Evolutionary conservation across 768 basidiomycete species (phyloP), one percentile per base, ranked within the genome.

Genomic region (Lactifluus subvellereus): DNA sequence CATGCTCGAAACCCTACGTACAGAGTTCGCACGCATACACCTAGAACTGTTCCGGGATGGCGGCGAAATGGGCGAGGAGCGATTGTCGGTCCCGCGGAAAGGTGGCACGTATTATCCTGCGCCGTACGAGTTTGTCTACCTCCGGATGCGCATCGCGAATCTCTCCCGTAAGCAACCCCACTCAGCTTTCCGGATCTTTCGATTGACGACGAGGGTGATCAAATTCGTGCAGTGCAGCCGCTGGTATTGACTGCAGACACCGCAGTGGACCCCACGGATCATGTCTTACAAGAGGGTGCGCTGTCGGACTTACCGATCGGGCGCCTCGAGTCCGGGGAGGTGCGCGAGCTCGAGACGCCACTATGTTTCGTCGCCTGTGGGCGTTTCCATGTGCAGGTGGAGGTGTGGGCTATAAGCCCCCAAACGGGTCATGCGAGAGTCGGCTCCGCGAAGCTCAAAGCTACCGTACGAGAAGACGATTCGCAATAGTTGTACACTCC

Each of bases 1-100:
- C 0, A 94, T 97, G 89, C 76, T 97, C 16, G 85, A 91, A 56
- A 81, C 83, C 27, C 74, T 97, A 45, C 86, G 86, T 32, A 82
- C 82, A 40, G 87, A 94, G 68, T 78, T 81, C 7, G 82, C 86
- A 11, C 78, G 77, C 6, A 77, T 96, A 32, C 73, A 79, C 4
- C 69, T 96, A 20, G 52, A 54, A 9, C 45, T 54, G 51, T 52
- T 50, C 66, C 65, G 59, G 56, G 45, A 59, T 47, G 61, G 56
- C 16, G 59, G 69, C 55, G 59, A 66, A 66, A 63, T 52, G 2
- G 49, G 45, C 57, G 14, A 55, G 18, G 54, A 45, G 50, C 65
- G 22, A 27, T n/a, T 35, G 7, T 40, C 69, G 1, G 65, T 79
- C 42, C 57, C 64, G 16, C 70, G 72, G 32, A 69, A 71, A 22